Base-by-base conservation (phyloP, 768 basidiomycete species). In the Polyporus arcularius region DNA sequence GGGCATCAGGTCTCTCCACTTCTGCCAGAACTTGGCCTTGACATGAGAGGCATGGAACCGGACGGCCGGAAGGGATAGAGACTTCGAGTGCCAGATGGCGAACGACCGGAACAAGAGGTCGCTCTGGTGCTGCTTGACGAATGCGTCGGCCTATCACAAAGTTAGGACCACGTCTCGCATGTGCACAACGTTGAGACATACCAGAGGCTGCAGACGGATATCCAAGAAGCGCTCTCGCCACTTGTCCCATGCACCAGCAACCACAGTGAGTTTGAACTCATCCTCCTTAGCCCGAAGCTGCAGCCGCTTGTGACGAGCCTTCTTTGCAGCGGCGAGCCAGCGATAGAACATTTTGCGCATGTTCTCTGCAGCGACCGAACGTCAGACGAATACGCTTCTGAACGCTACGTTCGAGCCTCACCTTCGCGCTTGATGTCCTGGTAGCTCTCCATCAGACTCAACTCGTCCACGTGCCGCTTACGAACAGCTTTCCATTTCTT, bases 391-490 rank as follows among this genome's bases (percentile, higher is more conserved):
- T 8, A n/a, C n/a, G 38, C 10, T 15, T 15, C 2, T 12, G 16
- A n/a, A 18, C 28, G 35, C n/a, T 9, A 9, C 16, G 15, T 38
- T 14, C 16, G 6, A 4, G 8, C 35, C 74, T 40, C 67, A 86
- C 92, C 92, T 80, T 92, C 90, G 46, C 82, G 82, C 72, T 90
- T 92, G 47, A 94, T 85, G 61, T 89, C 82, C 58, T 87, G 82
- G 72, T 92, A 90, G 68, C 90, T 93, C 68, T 92, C 87, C 82
- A 94, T 85, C n/a, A 95, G 81, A 65, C 85, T 87, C 3, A 87
- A 73, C 63, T 88, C 85, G 70, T 92, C 89, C 2, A 81, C 80
- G 68, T 90, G 90, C 28, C 85, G 84, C 40, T 78, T 73, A 67
- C 81, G 84, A 40, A 82, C 75, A 6, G 71, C 74, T 68, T 84